A percentile compares a stretch with the other conserved stretches of the same genome.
These are phyloP conservation scores for Chytriomyces confervae DNA, from an alignment of 192 early-diverging fungal species.

Conservation along the genomic window DNA sequence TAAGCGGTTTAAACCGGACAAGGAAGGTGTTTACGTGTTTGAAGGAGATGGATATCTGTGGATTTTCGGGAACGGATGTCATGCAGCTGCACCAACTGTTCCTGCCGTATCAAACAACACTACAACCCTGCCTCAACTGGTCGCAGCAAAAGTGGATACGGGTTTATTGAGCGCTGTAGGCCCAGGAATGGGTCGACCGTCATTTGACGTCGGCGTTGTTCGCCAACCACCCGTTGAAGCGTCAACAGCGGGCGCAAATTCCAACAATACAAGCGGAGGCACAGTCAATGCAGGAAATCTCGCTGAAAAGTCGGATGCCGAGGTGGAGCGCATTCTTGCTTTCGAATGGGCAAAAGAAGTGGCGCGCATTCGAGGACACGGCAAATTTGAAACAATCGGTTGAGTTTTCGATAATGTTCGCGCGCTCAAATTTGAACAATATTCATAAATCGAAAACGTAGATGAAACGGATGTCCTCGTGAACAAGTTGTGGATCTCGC, in stretches of 20 bases:
- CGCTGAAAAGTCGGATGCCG: not conserved
- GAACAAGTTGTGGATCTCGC: conserved; percentile 29
- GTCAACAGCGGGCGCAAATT: no score
- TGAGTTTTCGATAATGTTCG: not conserved
- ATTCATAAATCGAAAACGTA: not conserved
- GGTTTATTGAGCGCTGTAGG: not conserved
- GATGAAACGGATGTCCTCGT: conserved; percentile 9
- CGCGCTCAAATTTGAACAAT: not conserved
- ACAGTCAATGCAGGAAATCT: no score
- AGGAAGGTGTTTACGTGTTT: conserved; percentile 25
- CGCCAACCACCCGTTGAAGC: no score
- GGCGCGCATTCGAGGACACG: conserved; percentile 6
- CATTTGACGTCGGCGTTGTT: no score
- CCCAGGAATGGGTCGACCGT: no score
- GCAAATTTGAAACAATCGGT: conserved; percentile 21
- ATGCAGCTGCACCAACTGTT: not conserved
- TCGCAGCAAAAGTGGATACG: conserved; percentile 14
- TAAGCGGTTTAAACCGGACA: not conserved
- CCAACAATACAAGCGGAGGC: no score
- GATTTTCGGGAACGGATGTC: not conserved
- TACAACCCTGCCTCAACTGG: not conserved
- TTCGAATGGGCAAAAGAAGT: conserved; percentile 36
- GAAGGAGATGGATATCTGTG: conserved; percentile 21
- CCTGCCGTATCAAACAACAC: no score
- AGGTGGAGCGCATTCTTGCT: conserved; percentile 7